phyloP scores from a whole-genome alignment of 2,329 filamentous ascomycete genomes.

The Stemphylium lycopersici region DNA sequence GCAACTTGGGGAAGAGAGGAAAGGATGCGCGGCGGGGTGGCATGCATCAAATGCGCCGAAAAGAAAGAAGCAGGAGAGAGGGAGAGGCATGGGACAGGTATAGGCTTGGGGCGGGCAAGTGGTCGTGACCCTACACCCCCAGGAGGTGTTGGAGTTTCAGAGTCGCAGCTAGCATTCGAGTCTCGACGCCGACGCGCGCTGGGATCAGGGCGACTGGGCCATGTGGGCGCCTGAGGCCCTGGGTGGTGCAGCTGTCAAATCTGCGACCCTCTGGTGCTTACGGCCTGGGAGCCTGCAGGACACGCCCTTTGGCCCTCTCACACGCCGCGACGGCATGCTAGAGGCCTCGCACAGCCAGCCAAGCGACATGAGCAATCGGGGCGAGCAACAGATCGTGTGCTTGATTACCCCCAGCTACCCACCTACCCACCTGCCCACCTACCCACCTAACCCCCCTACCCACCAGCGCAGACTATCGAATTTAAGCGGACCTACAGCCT shows the following conservation, averaged over 20 bases:
- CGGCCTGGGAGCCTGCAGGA: too few relatives aligned
- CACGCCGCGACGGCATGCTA: too few relatives aligned
- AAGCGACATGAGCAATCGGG: too few relatives aligned
- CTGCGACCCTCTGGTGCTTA: too few relatives aligned
- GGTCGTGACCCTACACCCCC: slow-evolving; percentile 6
- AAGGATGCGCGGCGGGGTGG: slow-evolving; percentile 1
- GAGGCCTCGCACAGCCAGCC: too few relatives aligned
- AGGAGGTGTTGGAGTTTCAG: slow-evolving; percentile 28
- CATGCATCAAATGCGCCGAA: neutral
- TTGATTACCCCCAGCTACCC: neutral
- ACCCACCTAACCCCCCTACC: neutral
- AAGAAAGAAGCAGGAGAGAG: slow-evolving; percentile 2
- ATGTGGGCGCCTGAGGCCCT: neutral
- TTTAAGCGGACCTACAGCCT: slow-evolving; percentile 9
- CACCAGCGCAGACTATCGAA: slow-evolving; percentile 13
- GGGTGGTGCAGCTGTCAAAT: neutral
- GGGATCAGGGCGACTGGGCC: neutral
- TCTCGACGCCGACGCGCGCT: slow-evolving; percentile 10
- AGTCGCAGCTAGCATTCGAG: slow-evolving; percentile 16
- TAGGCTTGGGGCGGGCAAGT: neutral
- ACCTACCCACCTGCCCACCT: neutral
- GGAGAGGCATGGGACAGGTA: slow-evolving; percentile 10
- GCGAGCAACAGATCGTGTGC: slow-evolving; percentile 5
- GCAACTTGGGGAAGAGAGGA: neutral
- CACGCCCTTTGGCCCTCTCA: too few relatives aligned